Evolutionary conservation across 2,329 filamentous ascomycete species (phyloP), one percentile per base, ranked within the genome.

Genomic region (Monilinia polystroma): DNA sequence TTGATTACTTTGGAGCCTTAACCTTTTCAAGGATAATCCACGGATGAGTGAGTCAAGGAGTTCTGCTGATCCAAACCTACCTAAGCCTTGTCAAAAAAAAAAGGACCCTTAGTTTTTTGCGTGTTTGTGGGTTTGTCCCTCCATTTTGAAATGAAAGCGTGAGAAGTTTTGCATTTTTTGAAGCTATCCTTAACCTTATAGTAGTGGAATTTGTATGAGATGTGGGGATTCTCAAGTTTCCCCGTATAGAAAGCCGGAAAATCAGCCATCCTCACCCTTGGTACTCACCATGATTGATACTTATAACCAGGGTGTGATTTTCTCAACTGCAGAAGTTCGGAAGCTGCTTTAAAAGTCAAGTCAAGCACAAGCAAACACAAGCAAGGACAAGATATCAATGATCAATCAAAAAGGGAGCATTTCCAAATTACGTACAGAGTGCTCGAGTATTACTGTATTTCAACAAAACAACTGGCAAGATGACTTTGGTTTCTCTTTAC

Each of bases 181-280:
- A 35, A 8, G 32, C 32, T 35, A 35, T 35, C 32, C 32, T 35
- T 35, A 35, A 35, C 32, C 32, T 35, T 35, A 35, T 5, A 35
- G 32, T 35, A 35, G 32, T 8, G 32, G 32, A 35, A 35, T 35
- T 35, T 35, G 7, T 35, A 35, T 29, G 43, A 65, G 54, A 65
- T 58, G 53, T 65, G 63, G 63, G 55, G 63, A 65, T 23, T 29
- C 45, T 49, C 12, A 49, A 49, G 43, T 65, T 64, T 64, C 53
- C 18, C 43, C 43, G 63, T 58, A 38, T 23, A 64, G 51, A n/a
- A 51, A 23, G 45, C 58, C 58, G 58, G 38, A 35, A 45, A 47
- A 56, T 35, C 62, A 64, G 54, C 32, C 23, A 64, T 32, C 53
- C 43, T 58, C 41, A 64, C 51, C 63, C 63, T 64, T 64, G 63